Conservation (phyloP, 306 rosid genomes). For the Vachellia pachyceras region DNA sequence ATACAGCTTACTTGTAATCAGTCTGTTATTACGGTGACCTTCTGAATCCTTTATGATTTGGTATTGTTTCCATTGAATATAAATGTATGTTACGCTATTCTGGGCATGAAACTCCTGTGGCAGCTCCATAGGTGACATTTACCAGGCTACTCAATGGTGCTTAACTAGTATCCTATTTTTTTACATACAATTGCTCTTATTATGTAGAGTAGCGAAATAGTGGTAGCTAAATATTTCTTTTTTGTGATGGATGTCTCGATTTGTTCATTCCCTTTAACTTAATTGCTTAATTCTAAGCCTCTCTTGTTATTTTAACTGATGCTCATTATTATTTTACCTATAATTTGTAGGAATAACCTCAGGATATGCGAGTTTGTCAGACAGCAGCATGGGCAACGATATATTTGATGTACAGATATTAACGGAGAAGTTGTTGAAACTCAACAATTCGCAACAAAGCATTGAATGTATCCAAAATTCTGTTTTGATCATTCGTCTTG, state of each 20-base stretch:
- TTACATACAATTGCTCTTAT: neutral
- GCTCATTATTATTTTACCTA: neutral
- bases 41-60: neutral
- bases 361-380: slow-evolving; percentile 40
- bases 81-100: neutral
- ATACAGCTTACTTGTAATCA: neutral
- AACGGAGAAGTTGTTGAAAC: slow-evolving; percentile 66
- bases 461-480: slow-evolving; percentile 72
- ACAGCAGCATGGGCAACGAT: slow-evolving; percentile 58
- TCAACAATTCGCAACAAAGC: slow-evolving; percentile 80
- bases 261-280: slow-evolving; percentile 1
- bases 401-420: slow-evolving; percentile 59
- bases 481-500: neutral
- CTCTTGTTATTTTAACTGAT: slow-evolving; percentile 3
- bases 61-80: slow-evolving; percentile 15
- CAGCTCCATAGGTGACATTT: slow-evolving; percentile 5
- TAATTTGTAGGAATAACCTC: slow-evolving; percentile 27
- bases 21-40: neutral
- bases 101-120: slow-evolving; percentile 4
- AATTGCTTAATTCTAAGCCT: neutral
- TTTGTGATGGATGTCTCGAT: slow-evolving; percentile 18
- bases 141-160: neutral
- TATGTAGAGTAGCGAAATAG: neutral
- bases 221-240: neutral
- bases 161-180: neutral